Percentiles rank a stretch among this genome's conserved stretches.
These are phyloP conservation scores for Chaetomiaceae sp. DNA, from an alignment of 2,329 filamentous ascomycete species.

Conservation along the genomic window DNA sequence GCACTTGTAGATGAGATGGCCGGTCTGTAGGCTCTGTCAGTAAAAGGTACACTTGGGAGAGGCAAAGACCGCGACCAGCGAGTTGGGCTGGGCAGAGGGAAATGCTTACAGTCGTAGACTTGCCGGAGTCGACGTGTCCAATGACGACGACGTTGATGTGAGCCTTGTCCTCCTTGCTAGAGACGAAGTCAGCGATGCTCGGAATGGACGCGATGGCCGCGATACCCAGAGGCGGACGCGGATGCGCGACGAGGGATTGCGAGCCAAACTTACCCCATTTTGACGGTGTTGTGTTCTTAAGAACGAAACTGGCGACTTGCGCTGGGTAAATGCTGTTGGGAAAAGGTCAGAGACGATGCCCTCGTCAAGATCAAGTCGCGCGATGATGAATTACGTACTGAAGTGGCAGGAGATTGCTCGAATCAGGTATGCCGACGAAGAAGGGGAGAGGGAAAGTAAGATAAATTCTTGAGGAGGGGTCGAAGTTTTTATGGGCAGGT, in stretches of 20 bases:
- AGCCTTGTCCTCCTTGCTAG: conserved; percentile 89
- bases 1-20: conserved; percentile 99
- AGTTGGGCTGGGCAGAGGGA: not conserved
- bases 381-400: conserved; percentile 19
- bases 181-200: conserved; percentile 23
- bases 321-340: conserved; percentile 15
- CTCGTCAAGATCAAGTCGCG: conserved; percentile 1
- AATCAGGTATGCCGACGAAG: conserved; percentile 30
- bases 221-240: not conserved
- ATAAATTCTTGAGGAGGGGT: conserved; percentile 24
- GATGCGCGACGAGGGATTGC: not conserved
- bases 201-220: too few species aligned
- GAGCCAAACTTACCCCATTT: conserved; percentile 26
- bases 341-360: conserved; percentile 15
- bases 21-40: conserved; percentile 43
- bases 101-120: conserved; percentile 89
- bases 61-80: too few species aligned
- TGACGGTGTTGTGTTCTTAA: conserved; percentile 21
- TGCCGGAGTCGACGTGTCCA: conserved; percentile 94
- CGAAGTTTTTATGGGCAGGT: conserved; percentile 25
- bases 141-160: conserved; percentile 72
- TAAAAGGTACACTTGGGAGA: conserved; percentile 1
- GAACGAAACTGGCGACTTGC: conserved; percentile 23
- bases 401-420: conserved; percentile 29
- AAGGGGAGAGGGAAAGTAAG: conserved; percentile 24